phyloP scores from a whole-genome alignment of 163 green algal species.

The Prototheca cutis region DNA sequence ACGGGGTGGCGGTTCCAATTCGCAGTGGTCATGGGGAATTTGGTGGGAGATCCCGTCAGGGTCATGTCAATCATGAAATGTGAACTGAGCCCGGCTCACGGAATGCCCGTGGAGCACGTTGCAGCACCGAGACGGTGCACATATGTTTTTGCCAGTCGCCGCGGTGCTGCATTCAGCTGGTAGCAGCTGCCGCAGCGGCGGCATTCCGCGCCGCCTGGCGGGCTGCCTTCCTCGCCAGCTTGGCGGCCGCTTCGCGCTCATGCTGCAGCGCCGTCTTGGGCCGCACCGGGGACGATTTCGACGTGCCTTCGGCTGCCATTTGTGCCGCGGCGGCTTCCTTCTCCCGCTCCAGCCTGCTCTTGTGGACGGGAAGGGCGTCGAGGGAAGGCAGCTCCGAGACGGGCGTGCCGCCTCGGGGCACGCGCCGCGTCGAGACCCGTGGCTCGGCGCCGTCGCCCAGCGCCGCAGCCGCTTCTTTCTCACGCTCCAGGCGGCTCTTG shows the following conservation, averaged over 20 bases:
- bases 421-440: neutral
- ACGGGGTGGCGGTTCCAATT: too few species aligned
- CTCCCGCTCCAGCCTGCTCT: constrained; percentile 13
- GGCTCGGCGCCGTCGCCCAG: too few species aligned
- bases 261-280: neutral
- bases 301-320: neutral
- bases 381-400: neutral
- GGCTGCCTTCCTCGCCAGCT: neutral
- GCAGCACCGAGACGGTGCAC: too few species aligned
- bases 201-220: too few species aligned
- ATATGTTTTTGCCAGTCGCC: too few species aligned
- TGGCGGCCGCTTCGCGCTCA: neutral
- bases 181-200: too few species aligned
- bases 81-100: too few species aligned
- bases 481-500: constrained; percentile 1
- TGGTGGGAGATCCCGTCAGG: too few species aligned
- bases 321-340: constrained; percentile 3
- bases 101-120: too few species aligned
- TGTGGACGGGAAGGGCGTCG: constrained; percentile 2
- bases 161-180: too few species aligned
- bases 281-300: neutral
- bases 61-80: too few species aligned
- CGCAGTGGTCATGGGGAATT: too few species aligned
- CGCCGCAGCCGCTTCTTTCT: neutral
- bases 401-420: neutral